phyloP scores from a whole-genome alignment of 192 early-diverging fungal genomes.

The Geranomyces michiganensis region DNA sequence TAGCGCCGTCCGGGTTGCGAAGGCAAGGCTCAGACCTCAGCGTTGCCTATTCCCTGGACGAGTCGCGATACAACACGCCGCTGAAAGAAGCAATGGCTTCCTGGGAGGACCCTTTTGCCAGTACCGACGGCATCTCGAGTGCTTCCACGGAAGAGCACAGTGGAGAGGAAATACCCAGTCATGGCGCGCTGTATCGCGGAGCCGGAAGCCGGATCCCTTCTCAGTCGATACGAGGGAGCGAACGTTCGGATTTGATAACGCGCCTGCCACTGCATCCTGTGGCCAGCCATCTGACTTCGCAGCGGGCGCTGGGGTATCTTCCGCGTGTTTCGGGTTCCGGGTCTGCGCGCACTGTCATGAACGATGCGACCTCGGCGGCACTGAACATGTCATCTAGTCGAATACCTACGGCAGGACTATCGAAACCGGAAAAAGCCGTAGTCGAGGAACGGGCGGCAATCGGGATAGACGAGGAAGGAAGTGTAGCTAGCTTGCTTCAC shows the following conservation, averaged over 20 bases:
- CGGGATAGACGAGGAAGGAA: background rate
- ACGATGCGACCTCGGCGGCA: slow-evolving; percentile 15
- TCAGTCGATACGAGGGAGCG: background rate
- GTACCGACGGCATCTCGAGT: background rate
- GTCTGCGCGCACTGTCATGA: slow-evolving; percentile 27
- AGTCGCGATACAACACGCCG: slow-evolving; percentile 32
- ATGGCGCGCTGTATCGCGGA: background rate
- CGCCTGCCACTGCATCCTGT: background rate
- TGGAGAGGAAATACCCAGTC: background rate
- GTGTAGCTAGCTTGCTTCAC: background rate
- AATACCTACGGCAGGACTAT: background rate
- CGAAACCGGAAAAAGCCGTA: background rate
- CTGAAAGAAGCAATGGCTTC: slow-evolving; percentile 32
- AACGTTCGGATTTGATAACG: background rate
- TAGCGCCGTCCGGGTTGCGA: background rate
- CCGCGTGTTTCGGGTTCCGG: slow-evolving; percentile 22
- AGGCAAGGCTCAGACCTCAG: slow-evolving; percentile 31
- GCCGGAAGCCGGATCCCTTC: background rate
- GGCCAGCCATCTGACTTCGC: background rate
- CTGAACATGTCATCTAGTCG: background rate
- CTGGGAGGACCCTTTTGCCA: slow-evolving; percentile 28
- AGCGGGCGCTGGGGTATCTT: background rate
- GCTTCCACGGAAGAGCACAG: background rate
- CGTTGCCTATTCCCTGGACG: slow-evolving; percentile 29
- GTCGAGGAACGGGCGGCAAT: background rate